These are phyloP conservation scores for Pyrus betulifolia DNA, from an alignment of 306 rosid genomes.

Conservation along the genomic window DNA sequence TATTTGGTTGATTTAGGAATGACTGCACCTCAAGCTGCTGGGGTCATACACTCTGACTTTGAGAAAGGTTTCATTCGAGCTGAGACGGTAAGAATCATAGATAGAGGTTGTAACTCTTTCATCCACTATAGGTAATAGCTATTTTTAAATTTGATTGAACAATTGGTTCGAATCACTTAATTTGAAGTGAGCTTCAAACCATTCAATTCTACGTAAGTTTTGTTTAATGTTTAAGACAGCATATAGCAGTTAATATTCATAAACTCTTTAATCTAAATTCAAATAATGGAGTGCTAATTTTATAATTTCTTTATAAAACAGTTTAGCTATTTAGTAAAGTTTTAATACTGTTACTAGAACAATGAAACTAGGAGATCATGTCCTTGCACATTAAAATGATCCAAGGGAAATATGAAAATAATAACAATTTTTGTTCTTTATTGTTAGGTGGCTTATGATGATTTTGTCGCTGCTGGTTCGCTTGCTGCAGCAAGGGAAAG, in stretches of 20 bases:
- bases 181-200: background rate
- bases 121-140: background rate
- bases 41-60: slow-evolving; percentile 95
- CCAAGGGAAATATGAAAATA: background rate
- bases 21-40: slow-evolving; percentile 99
- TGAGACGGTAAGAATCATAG: slow-evolving; percentile 61
- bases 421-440: slow-evolving; percentile 2
- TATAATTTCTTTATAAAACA: background rate
- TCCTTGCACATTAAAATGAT: background rate
- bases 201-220: background rate
- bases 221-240: background rate
- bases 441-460: slow-evolving; percentile 70
- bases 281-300: background rate
- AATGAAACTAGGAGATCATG: background rate
- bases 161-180: background rate
- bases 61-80: slow-evolving; percentile 99
- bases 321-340: background rate
- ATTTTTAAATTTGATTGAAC: background rate
- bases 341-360: background rate
- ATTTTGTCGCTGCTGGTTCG: slow-evolving; percentile 82
- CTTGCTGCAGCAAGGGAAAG: slow-evolving; percentile 88
- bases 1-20: slow-evolving; percentile 54
- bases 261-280: background rate
- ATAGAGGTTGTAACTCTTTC: background rate
- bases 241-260: background rate